Conservation (phyloP, 768 basidiomycete species). For the Leucosporidium scottii region DNA sequence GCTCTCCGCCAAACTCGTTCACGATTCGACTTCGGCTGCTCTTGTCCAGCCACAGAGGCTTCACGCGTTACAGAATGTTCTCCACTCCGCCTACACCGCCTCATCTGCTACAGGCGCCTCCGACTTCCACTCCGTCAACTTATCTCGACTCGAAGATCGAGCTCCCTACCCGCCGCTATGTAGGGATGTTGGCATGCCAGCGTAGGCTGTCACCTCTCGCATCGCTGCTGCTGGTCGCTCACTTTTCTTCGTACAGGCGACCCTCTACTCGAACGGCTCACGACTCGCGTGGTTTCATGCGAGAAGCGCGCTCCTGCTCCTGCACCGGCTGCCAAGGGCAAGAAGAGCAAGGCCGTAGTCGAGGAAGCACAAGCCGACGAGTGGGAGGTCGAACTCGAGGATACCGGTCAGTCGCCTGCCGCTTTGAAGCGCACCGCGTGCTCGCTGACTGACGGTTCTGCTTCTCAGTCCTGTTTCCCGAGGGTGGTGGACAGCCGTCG, state of each 20-base stretch:
- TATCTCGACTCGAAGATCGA: too few relatives aligned
- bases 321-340: slow-evolving; percentile 32
- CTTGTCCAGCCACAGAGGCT: too few relatives aligned
- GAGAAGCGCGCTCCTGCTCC: slow-evolving; percentile 49
- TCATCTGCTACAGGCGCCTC: too few relatives aligned
- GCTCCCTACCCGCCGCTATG: too few relatives aligned
- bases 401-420: slow-evolving; percentile 47
- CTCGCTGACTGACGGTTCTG: not conserved
- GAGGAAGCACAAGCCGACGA: slow-evolving; percentile 44
- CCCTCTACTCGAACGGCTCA: slow-evolving; percentile 57
- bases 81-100: too few relatives aligned
- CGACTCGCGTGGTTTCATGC: slow-evolving; percentile 54
- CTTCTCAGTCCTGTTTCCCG: slow-evolving; percentile 58
- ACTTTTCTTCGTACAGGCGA: slow-evolving; percentile 45
- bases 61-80: too few relatives aligned
- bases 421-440: not conserved
- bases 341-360: slow-evolving; percentile 51
- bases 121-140: too few relatives aligned
- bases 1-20: too few relatives aligned
- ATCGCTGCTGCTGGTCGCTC: too few relatives aligned
- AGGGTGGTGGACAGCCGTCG: slow-evolving; percentile 70
- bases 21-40: too few relatives aligned
- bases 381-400: slow-evolving; percentile 63
- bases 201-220: too few relatives aligned
- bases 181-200: too few relatives aligned